These are phyloP conservation scores for Citrus sp. DNA, from an alignment of 345 rosid species.

Conservation along the genomic window DNA sequence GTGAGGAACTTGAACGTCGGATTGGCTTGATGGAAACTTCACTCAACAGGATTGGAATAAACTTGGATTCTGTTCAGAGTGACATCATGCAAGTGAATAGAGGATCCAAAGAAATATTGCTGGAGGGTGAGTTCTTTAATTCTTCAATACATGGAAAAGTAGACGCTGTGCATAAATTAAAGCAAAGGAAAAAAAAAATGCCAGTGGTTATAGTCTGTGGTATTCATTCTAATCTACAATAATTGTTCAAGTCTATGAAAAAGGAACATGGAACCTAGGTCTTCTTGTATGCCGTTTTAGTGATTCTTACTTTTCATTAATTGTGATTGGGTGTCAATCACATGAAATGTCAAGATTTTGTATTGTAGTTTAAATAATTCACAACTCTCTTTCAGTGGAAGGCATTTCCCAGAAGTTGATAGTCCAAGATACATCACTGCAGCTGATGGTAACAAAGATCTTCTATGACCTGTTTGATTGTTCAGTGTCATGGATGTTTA, in stretches of 20 bases:
- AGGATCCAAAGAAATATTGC: conserved; percentile 68
- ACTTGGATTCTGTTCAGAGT: conserved; percentile 75
- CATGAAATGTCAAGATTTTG: neutral
- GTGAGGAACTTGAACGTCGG: conserved; percentile 72
- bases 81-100: conserved; percentile 79
- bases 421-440: conserved; percentile 56
- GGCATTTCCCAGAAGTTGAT: conserved; percentile 63
- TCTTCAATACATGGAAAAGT: conserved; percentile 1
- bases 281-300: neutral
- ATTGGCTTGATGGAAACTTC: conserved; percentile 74
- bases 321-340: neutral
- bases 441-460: conserved; percentile 54
- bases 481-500: conserved; percentile 2
- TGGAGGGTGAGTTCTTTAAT: conserved; percentile 58
- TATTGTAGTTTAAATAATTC: neutral
- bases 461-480: conserved; percentile 6
- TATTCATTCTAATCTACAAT: neutral
- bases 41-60: conserved; percentile 68
- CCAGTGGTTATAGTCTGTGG: conserved; percentile 5
- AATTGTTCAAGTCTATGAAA: neutral
- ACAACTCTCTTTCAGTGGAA: conserved; percentile 54
- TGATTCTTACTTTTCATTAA: neutral
- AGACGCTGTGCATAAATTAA: neutral
- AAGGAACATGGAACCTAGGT: neutral
- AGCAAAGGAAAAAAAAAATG: neutral